Base-by-base conservation (phyloP, 2,329 filamentous ascomycete species). In the Akanthomyces uredinophilus region DNA sequence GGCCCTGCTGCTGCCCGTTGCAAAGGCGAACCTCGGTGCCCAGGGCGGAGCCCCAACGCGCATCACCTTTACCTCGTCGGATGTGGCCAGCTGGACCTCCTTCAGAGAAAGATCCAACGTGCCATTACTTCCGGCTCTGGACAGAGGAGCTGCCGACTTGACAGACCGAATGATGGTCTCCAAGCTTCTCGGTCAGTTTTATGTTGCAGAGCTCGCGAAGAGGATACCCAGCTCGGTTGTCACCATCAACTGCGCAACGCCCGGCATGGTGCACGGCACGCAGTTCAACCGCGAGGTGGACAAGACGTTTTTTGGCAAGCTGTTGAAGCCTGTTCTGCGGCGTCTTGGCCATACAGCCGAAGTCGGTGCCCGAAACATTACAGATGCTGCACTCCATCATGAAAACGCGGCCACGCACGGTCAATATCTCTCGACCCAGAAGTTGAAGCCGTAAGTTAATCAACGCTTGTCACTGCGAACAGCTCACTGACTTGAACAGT, bases 1-100 rank as follows among this genome's bases (percentile, higher is more conserved):
- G 0, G 65, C 81, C 0, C 70, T 82, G 0, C 62, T 83, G 4
- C 66, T 84, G 1, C 81, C 80, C 0, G 77, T 77, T 43, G 69
- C 83, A 3, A 75, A 76, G 60, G 69, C 75, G 22, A 76, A 65
- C 49, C 56, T 50, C 5, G 22, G 47, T 7, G 46, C 24, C 6
- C 63, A 65, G 14, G 37, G 46, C 43, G 55, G 22, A 1, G 63
- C 64, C 16, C 54, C 57, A 2, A 62, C 64, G 1, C 64, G 68
- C 4, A 61, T 70, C n/a, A 65, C 65, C 14, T 57, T 71, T 29
- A 66, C 69, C n/a, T 66, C 65, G 13, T 69, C 69, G 0, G 69
- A 69, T n/a, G 57, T 65, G 4, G 65, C 66, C 2, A 63, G 59
- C 50, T 66, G 65, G 55, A 62, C 66, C 3, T 32, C 43, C 11